Evolutionary conservation across 2,329 filamentous ascomycete genomes (phyloP), one percentile per base, ranked within the genome.

Genomic region (Clonostachys chloroleuca): DNA sequence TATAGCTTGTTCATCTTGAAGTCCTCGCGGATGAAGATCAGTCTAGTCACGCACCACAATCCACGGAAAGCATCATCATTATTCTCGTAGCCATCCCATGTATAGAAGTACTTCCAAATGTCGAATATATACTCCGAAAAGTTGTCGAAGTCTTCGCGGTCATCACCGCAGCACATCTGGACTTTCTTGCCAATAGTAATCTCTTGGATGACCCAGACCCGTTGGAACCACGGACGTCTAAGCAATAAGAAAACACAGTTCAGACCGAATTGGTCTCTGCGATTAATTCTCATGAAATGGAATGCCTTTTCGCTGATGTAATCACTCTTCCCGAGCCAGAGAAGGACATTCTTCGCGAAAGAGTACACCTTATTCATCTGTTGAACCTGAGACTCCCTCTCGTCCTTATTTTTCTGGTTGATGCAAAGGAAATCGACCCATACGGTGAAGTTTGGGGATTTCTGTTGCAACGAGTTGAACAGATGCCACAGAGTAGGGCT

Each of bases 381-480:
- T 12, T 45, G 43, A 10, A 51, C 41, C 37, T 52, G 50, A 5
- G 13, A 13, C 4, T 37, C 36, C 14, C 44, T 33, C 30, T 54
- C 52, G 16, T 34, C 33, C 6, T 41, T 9, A 17, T 54, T 46
- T 8, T 36, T 30, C 34, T 48, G 47, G 43, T 54, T 47, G 16
- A 54, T 51, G 42, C 52, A 54, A 12, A 54, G 37, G 5, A 44
- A 43, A 33, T 54, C 52, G 18, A 52, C 42, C 52, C 50, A 54
- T 6, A 52, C 42, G 42, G 44, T 46, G 36, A 39, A 39, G 10
- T 14, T 14, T 17, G 36, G 16, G 36, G 14, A 17, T 6, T 39
- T 39, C 36, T 39, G 13, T 14, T 14, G 36, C 36, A 39, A 3
- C 14, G 36, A 39, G 13, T 39, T 17, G 36, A 39, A 39, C 14